Base-by-base conservation (phyloP, 1,284 basidiomycete species). In the Pseudozyma sp. region DNA sequence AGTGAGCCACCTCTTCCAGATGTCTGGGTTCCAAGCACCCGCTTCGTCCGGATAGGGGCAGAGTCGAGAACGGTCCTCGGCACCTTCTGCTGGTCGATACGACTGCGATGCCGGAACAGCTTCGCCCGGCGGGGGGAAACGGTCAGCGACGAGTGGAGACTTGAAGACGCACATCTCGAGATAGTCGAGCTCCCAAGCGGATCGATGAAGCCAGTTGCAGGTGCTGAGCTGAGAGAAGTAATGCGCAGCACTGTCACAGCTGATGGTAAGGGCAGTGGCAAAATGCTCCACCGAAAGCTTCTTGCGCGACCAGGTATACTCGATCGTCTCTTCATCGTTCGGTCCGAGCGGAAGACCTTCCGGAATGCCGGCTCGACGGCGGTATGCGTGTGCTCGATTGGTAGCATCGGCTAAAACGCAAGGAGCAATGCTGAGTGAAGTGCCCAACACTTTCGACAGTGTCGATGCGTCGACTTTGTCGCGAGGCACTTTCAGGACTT, bases 171-270 rank as follows among this genome's bases (percentile, higher is more conserved):
- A 83, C 59, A 77, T 71, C 51, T 84, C 79, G 16, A 84, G 66
- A 38, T 84, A 84, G 53, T 78, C 74, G n/a, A 84, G 68, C 60
- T 84, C 82, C 82, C 82, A 84, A n/a, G 79, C 77, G 5, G 80
- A 75, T 0, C 61, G 57, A 40, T 73, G 58, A 0, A 62, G 58
- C 82, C 81, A 84, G 3, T 66, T 50, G 19, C 62, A 42, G 13
- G 60, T 52, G 31, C 56, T 52, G 12, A 84, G 74, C 71, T 83
- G 81, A 1, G 36, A 19, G 2, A 79, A 40, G 40, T 65, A 63
- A 59, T 83, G 78, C 59, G 72, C 52, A 1, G 77, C 50, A 13
- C 73, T 76, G 39, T 78, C 76, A 40, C 56, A 45, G 36, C 56
- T 53, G 36, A 83, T 65, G 14, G 74, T 78, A 16, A 77, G 43